Conservation (phyloP, 495 filamentous ascomycete genomes). For the Aspergillus bridgeri region DNA sequence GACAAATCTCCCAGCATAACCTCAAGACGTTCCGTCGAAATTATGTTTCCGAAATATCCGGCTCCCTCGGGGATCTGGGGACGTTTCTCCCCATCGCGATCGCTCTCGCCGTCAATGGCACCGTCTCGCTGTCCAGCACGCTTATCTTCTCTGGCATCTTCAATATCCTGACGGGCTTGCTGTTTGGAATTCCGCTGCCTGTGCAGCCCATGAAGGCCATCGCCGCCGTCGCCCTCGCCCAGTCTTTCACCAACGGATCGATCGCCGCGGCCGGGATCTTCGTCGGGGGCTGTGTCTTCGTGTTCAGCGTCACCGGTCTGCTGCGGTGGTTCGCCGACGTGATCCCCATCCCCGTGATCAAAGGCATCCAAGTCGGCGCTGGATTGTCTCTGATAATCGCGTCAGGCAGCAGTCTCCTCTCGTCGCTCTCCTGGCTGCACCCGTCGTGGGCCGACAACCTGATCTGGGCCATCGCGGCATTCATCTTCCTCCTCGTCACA, state of each 20-base stretch:
- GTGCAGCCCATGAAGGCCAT: constrained; percentile 94
- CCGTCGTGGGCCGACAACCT: constrained; percentile 69
- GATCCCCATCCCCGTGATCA: constrained; percentile 82
- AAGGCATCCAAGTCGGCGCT: constrained; percentile 91
- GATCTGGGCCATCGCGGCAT: constrained; percentile 66
- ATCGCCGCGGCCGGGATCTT: constrained; percentile 79
- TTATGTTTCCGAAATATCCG: constrained; percentile 80
- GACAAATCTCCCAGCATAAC: constrained; percentile 34
- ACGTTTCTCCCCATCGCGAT: constrained; percentile 88
- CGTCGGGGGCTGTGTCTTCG: constrained; percentile 64
- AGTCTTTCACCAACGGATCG: constrained; percentile 57
- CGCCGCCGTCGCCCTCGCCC: constrained; percentile 77
- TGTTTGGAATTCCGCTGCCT: constrained; percentile 82
- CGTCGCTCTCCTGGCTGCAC: constrained; percentile 52
- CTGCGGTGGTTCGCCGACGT: constrained; percentile 63
- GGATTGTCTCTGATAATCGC: constrained; percentile 76
- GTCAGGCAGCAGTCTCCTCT: constrained; percentile 61
- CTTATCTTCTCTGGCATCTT: constrained; percentile 83
- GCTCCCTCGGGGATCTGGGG: constrained; percentile 85
- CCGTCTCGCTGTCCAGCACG: constrained; percentile 77
- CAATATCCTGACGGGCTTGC: constrained; percentile 75
- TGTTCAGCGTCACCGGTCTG: constrained; percentile 74
- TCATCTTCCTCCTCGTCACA: constrained; percentile 63
- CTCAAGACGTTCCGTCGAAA: constrained; percentile 43
- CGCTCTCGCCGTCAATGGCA: constrained; percentile 68